phyloP scores from a whole-genome alignment of 768 basidiomycete species.

The Xanthoconium stramineum region DNA sequence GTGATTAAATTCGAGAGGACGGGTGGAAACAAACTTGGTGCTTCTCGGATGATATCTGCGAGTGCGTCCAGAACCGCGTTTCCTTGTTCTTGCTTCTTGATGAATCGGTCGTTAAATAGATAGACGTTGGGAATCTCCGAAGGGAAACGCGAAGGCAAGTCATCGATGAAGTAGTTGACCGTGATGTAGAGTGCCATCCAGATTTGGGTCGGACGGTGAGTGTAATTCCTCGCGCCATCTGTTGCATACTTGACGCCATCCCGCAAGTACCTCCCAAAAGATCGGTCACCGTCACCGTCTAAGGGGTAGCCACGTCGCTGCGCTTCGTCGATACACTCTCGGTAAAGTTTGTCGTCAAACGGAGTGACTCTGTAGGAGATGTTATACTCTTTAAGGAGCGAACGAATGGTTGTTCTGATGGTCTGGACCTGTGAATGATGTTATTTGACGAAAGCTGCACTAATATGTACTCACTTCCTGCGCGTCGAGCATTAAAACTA shows the following conservation, averaged over 20 bases:
- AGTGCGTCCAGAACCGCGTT: conserved; percentile 34
- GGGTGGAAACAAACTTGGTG: conserved; percentile 25
- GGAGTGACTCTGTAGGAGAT: background rate
- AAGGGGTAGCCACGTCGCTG: background rate
- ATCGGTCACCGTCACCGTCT: background rate
- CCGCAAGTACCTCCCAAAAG: background rate
- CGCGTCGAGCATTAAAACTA: background rate
- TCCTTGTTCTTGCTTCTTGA: conserved; percentile 25
- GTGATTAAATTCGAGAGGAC: conserved; percentile 36
- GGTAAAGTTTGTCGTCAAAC: background rate
- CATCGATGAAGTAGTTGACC: background rate
- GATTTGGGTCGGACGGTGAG: background rate
- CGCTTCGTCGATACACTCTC: background rate
- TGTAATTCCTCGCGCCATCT: background rate
- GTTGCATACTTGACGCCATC: background rate
- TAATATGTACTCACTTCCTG: background rate
- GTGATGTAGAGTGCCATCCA: background rate
- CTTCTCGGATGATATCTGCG: conserved; percentile 30
- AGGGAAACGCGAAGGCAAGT: background rate
- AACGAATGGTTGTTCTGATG: background rate
- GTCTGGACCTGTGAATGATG: background rate
- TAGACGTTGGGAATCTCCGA: conserved; percentile 21
- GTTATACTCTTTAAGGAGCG: background rate
- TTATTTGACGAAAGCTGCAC: background rate
- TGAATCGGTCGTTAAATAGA: conserved; percentile 35